Evolutionary conservation across 2,329 filamentous ascomycete species (phyloP).

Genomic region (Chalaropsis thielavioides): DNA sequence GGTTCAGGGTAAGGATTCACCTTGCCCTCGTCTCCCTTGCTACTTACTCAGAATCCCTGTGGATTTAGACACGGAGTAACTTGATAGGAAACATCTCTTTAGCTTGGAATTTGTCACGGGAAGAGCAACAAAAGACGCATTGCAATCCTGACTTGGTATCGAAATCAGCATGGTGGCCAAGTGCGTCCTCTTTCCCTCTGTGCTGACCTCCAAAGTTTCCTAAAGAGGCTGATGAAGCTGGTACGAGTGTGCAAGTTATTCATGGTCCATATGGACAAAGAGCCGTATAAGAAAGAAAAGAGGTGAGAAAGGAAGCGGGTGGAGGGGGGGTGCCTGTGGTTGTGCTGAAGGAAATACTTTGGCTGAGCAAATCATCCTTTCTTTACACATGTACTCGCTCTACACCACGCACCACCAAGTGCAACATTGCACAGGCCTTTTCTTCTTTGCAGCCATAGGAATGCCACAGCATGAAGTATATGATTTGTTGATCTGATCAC

Average conservation of each 20-base stretch:
- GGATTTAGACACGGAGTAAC: not conserved
- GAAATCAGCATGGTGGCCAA: not conserved
- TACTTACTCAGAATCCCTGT: not conserved
- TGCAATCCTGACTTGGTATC: not conserved
- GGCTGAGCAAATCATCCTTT: not conserved
- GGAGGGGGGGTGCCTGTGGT: not conserved
- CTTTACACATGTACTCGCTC: not conserved
- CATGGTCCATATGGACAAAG: not conserved
- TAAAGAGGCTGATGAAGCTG: not conserved
- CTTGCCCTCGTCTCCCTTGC: not conserved
- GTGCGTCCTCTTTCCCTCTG: not conserved
- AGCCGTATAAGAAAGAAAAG: not conserved
- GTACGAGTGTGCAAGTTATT: not conserved
- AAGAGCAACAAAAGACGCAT: conserved; percentile 8
- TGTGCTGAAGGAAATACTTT: not conserved
- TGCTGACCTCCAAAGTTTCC: not conserved
- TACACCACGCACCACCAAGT: not conserved
- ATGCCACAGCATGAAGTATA: not conserved
- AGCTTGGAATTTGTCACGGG: conserved; percentile 1
- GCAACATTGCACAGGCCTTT: conserved; percentile 2
- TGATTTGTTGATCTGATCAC: conserved; percentile 6
- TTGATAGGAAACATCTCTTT: not conserved
- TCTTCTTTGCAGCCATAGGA: conserved; percentile 5
- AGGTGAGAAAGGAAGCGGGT: not conserved
- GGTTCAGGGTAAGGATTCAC: conserved; percentile 1